Evolutionary conservation across 345 rosid species (phyloP).

Genomic region (Moringa oleifera): DNA sequence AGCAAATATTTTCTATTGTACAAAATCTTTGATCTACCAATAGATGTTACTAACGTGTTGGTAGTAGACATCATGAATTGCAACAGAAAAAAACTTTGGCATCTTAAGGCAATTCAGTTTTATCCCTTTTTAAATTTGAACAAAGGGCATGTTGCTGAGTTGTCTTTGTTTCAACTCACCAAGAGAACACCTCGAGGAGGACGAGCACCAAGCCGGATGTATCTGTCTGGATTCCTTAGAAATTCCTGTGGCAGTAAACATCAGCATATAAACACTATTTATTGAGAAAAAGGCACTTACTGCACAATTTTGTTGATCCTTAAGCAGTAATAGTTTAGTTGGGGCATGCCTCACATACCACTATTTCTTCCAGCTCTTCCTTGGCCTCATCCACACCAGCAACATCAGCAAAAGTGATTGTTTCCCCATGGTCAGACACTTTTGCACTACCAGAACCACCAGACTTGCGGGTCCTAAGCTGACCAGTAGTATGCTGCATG

Average conservation of each 20-base stretch:
- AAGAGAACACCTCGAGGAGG: slow-evolving; percentile 96
- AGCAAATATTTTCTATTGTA: neutral
- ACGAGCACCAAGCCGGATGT: slow-evolving; percentile 83
- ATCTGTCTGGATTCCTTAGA: slow-evolving; percentile 87
- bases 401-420: slow-evolving; percentile 89
- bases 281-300: slow-evolving; percentile 15
- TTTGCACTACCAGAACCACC: slow-evolving; percentile 59
- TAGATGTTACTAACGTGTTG: neutral
- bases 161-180: slow-evolving; percentile 41
- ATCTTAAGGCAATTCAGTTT: neutral
- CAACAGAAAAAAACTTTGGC: neutral
- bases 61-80: neutral
- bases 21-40: neutral
- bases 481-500: slow-evolving; percentile 69
- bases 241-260: slow-evolving; percentile 59
- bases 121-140: neutral
- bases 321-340: slow-evolving; percentile 1
- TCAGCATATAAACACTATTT: slow-evolving; percentile 19
- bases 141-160: neutral
- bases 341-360: slow-evolving; percentile 43
- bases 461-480: slow-evolving; percentile 66
- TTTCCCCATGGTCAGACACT: slow-evolving; percentile 66
- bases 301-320: slow-evolving; percentile 3
- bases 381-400: slow-evolving; percentile 98
- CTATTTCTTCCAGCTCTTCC: slow-evolving; percentile 98